Evolutionary conservation across 2,329 filamentous ascomycete species (phyloP).

Genomic region (Acephala macrosclerotiorum): DNA sequence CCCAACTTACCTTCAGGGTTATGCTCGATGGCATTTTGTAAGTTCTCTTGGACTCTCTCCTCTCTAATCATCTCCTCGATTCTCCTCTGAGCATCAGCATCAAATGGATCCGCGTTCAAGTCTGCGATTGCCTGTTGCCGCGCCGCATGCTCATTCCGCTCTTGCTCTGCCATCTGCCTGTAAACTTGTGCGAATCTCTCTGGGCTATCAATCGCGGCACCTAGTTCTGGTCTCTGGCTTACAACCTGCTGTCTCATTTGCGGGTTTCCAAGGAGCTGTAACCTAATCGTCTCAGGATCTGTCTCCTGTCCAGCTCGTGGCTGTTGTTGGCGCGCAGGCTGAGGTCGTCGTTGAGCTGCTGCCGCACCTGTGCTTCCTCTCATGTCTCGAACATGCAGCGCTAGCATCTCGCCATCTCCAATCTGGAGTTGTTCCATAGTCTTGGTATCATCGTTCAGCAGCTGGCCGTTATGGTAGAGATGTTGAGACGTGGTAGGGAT

Average conservation of each 20-base stretch:
- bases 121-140: constrained; percentile 84
- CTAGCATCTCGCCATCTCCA: constrained; percentile 90
- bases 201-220: constrained; percentile 77
- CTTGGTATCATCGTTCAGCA: constrained; percentile 78
- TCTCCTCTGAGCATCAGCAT: constrained; percentile 86
- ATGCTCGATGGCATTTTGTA: constrained; percentile 96
- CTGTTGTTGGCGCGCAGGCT: constrained; percentile 44
- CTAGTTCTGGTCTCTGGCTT: constrained; percentile 78
- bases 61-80: constrained; percentile 98
- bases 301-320: constrained; percentile 49
- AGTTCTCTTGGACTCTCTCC: constrained; percentile 91
- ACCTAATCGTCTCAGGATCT: constrained; percentile 82
- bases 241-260: constrained; percentile 74
- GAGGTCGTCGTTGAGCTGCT: constrained; percentile 47
- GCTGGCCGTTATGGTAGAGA: constrained; percentile 88
- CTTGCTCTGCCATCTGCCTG: constrained; percentile 70
- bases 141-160: constrained; percentile 76
- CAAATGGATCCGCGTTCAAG: constrained; percentile 93
- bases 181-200: constrained; percentile 78
- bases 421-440: constrained; percentile 85
- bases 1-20: constrained; percentile 84
- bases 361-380: constrained; percentile 50
- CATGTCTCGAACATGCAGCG: constrained; percentile 77
- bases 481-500: constrained; percentile 78
- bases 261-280: constrained; percentile 84